Percentiles rank a stretch among this genome's conserved stretches.
These are phyloP conservation scores for Xylariaceae sp. DNA, from an alignment of 2,329 filamentous ascomycete species.

Conservation along the genomic window DNA sequence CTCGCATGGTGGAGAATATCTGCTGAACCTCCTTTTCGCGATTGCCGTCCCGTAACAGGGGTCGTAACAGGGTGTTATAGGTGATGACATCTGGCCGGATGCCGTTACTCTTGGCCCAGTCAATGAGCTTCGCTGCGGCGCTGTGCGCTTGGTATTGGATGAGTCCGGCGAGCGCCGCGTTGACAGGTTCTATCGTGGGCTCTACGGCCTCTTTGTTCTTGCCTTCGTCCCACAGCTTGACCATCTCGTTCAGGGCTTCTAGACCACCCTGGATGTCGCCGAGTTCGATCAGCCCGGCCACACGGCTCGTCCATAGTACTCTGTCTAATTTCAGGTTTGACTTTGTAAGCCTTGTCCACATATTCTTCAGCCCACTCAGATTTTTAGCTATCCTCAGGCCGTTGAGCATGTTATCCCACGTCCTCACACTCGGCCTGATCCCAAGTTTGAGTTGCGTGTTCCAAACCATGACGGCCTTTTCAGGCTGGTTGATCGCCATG, in stretches of 20 bases:
- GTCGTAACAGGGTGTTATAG: constrained; percentile 65
- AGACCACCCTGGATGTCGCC: constrained; percentile 53
- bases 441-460: constrained; percentile 34
- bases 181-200: constrained; percentile 61
- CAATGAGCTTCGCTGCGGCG: constrained; percentile 49
- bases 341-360: constrained; percentile 60
- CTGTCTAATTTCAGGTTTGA: constrained; percentile 57
- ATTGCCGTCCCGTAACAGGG: constrained; percentile 47
- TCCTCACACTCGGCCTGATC: constrained; percentile 53
- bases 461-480: constrained; percentile 27
- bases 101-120: constrained; percentile 52
- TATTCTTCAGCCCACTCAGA: constrained; percentile 51
- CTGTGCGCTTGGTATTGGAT: constrained; percentile 43
- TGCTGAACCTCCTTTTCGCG: constrained; percentile 40
- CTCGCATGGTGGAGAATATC: constrained; percentile 56
- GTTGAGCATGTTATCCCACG: constrained; percentile 69
- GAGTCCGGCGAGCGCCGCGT: constrained; percentile 63
- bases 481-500: constrained; percentile 25
- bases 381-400: constrained; percentile 61
- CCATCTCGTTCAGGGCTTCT: constrained; percentile 61
- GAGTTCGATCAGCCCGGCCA: constrained; percentile 58
- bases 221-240: constrained; percentile 47
- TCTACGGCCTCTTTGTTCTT: constrained; percentile 40
- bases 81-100: constrained; percentile 53
- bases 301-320: constrained; percentile 63